Base-by-base conservation (phyloP, 306 rosid genomes). In the Oxytropis ochrocephala region DNA sequence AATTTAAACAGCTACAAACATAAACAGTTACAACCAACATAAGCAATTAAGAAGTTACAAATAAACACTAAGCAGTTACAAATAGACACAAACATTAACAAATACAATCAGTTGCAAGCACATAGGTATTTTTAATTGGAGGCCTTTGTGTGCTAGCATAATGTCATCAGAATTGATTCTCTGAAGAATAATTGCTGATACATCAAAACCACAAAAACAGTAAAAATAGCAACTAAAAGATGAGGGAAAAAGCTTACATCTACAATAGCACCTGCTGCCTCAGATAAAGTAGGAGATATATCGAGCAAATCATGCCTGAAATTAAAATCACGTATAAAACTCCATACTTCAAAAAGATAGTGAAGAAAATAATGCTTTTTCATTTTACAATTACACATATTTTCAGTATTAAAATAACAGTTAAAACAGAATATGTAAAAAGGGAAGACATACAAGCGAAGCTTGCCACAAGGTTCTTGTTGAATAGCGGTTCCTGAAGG, bases 241-340 rank as follows among this genome's bases (percentile, higher is more conserved):
- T 11, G 41, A 35, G 29, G 10, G 38, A 11, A 18, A 36, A 51
- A 41, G 53, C 85, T 82, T 75, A 94, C 98, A 81, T 94, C 96
- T 50, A 94, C 91, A 70, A 94, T 94, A 71, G 97, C 98, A 57
- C 96, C 98, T 13, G 98, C 97, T 16, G 97, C 97, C 81, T 88
- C 97, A 5, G 97, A 82, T 9, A 94, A 81, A 27, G 95, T 72
- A 18, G 97, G 98, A 16, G 98, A 88, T 48, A 94, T 90, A 63
- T 90, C 86, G 30, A 90, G 95, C 78, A 94, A 88, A 81, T 94
- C 97, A 59, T 86, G 86, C 80, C 99, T 94, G 85, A 54, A 71
- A 41, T 47, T 21, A 67, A 57, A 64, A 62, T 24, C 70, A 58
- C 42, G 65, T 14, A 0, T 12, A 27, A 46, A 36, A 8, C 19